phyloP scores from a whole-genome alignment of 176 grass and related monocot genomes.

The Bonia amplexicaulis region DNA sequence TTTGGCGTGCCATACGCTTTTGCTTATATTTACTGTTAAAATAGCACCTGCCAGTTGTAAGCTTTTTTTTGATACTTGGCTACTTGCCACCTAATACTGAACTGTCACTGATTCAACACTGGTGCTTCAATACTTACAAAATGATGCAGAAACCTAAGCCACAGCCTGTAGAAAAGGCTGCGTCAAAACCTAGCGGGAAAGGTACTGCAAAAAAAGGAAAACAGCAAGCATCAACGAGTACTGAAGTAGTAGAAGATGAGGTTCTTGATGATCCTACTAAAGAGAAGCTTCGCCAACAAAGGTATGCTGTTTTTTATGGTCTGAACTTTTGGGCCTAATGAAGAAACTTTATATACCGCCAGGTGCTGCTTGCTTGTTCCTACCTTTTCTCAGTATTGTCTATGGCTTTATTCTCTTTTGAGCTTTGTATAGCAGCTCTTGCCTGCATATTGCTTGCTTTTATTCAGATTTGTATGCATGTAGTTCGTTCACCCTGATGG shows the following conservation, averaged over 20 bases:
- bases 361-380: neutral
- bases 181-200: constrained; percentile 47
- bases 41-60: neutral
- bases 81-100: neutral
- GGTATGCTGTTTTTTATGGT: constrained; percentile 29
- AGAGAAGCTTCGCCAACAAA: constrained; percentile 87
- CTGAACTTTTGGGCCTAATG: neutral
- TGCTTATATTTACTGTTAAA: neutral
- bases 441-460: neutral
- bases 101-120: constrained; percentile 7
- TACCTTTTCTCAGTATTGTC: neutral
- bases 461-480: neutral
- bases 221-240: constrained; percentile 50
- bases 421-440: neutral
- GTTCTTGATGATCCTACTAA: constrained; percentile 55
- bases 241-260: constrained; percentile 44
- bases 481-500: neutral
- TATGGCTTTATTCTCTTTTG: neutral
- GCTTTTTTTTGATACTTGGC: neutral
- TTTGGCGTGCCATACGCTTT: neutral
- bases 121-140: neutral
- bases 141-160: constrained; percentile 63
- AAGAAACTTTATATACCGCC: neutral
- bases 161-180: constrained; percentile 36
- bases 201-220: constrained; percentile 64